Conservation (phyloP, 2,329 filamentous ascomycete species). For the Fusarium sp. region DNA sequence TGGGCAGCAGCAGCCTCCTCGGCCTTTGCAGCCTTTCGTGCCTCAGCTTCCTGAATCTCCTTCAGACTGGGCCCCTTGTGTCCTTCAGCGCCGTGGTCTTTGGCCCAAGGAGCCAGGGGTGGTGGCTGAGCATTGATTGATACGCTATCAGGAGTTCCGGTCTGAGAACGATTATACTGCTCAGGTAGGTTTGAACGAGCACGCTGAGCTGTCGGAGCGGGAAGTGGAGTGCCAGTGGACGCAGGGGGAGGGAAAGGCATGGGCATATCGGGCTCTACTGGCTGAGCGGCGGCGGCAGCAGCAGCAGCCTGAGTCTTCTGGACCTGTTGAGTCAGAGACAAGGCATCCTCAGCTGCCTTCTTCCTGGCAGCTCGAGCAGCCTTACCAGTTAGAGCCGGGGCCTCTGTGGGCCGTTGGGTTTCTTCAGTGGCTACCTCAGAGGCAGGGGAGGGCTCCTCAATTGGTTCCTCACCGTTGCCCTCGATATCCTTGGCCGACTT, state of each 20-base stretch:
- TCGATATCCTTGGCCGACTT: conserved; percentile 48
- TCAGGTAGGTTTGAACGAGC: conserved; percentile 87
- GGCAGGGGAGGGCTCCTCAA: conserved; percentile 25
- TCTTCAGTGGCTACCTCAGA: conserved; percentile 16
- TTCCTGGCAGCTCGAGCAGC: conserved; percentile 45
- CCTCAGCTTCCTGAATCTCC: conserved; percentile 96
- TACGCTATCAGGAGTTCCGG: conserved; percentile 74
- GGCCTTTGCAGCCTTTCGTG: conserved; percentile 87
- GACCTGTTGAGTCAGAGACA: conserved; percentile 85
- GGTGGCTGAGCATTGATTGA: conserved; percentile 61
- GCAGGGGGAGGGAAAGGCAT: conserved; percentile 73
- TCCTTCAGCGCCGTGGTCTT: conserved; percentile 75
- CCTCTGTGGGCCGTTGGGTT: conserved; percentile 23
- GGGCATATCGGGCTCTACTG: conserved; percentile 71
- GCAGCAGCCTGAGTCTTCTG: conserved; percentile 74
- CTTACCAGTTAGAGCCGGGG: conserved; percentile 34
- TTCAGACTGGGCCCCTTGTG: conserved; percentile 91
- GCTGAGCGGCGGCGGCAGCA: conserved; percentile 52
- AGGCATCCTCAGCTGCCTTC: conserved; percentile 50
- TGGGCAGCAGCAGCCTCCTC: conserved; percentile 83
- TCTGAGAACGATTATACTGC: conserved; percentile 74
- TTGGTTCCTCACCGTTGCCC: conserved; percentile 48
- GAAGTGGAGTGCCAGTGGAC: conserved; percentile 82
- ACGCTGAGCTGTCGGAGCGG: conserved; percentile 88
- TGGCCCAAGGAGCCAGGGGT: conserved; percentile 93